Evolutionary conservation across 345 rosid genomes (phyloP).

Genomic region (Syzygium aqueum): DNA sequence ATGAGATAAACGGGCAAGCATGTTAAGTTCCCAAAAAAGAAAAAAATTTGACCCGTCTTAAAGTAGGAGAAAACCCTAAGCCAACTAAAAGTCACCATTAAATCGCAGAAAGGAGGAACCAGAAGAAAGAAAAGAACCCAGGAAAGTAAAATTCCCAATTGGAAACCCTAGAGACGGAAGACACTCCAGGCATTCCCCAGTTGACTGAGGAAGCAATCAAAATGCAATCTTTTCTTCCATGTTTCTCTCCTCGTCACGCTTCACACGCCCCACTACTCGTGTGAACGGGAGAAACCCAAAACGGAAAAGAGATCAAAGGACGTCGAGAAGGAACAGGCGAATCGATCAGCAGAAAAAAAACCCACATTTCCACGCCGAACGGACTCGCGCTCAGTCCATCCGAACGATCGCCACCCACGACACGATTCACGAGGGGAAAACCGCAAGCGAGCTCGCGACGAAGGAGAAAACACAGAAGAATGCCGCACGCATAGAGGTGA

Average conservation of each 20-base stretch:
- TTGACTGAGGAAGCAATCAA: not conserved
- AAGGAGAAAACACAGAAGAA: not conserved
- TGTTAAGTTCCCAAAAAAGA: not conserved
- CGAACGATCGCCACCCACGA: not conserved
- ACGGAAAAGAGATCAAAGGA: not conserved
- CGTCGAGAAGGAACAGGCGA: not conserved
- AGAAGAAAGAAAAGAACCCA: not conserved
- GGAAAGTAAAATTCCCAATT: not conserved
- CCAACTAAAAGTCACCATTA: not conserved
- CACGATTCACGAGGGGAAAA: not conserved
- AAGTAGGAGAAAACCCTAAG: not conserved
- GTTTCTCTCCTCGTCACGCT: not conserved
- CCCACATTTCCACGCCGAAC: not conserved
- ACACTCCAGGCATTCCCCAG: not conserved
- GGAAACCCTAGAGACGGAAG: not conserved
- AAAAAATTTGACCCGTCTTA: not conserved
- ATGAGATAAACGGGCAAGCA: not conserved
- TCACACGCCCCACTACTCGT: not conserved
- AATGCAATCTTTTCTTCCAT: not conserved
- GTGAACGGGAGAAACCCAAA: too few relatives aligned
- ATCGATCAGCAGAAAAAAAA: not conserved
- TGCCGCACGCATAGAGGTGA: not conserved
- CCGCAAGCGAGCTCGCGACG: not conserved
- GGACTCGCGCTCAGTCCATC: not conserved
- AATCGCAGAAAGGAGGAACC: not conserved